Conservation (phyloP, 1,284 basidiomycete species). For the Heterobasidion irregulare region DNA sequence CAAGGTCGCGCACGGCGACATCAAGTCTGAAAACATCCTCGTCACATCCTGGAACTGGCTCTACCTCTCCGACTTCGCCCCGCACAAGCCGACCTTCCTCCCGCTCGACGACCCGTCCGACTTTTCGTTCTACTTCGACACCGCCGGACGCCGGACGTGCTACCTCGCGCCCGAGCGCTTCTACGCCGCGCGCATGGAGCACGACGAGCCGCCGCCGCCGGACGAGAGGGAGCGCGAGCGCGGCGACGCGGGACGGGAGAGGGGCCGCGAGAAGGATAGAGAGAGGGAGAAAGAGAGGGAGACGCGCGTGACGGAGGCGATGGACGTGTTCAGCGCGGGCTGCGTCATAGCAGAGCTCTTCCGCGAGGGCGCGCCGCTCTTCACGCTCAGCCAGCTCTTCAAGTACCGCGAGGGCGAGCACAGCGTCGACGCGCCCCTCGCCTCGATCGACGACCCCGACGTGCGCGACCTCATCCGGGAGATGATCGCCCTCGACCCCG, state of each 20-base stretch:
- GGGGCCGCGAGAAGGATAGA: background rate
- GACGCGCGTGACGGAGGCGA: constrained; percentile 84
- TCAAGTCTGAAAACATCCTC: constrained; percentile 97
- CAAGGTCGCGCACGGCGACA: constrained; percentile 90
- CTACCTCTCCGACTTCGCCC: constrained; percentile 94
- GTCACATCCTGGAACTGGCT: constrained; percentile 96
- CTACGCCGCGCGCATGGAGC: constrained; percentile 69
- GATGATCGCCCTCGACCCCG: constrained; percentile 85
- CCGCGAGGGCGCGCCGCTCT: constrained; percentile 89
- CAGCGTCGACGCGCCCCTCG: constrained; percentile 68
- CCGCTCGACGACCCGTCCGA: constrained; percentile 96
- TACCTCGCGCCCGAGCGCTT: constrained; percentile 97
- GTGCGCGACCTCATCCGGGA: constrained; percentile 80
- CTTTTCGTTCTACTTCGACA: constrained; percentile 98
- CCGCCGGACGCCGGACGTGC: constrained; percentile 87
- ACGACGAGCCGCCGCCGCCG: constrained; percentile 16
- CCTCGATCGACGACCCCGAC: constrained; percentile 72
- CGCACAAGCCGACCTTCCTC: constrained; percentile 93
- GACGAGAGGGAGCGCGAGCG: constrained; percentile 18
- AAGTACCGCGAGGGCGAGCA: constrained; percentile 88
- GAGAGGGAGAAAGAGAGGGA: constrained; percentile 41
- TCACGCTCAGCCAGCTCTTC: constrained; percentile 93
- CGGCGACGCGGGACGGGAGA: constrained; percentile 2
- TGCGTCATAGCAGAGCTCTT: constrained; percentile 97
- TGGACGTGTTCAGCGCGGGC: constrained; percentile 97